Percentiles rank a stretch among this genome's conserved stretches.
phyloP scores from a whole-genome alignment of 208 protist species.

The Polymyxa betae region DNA sequence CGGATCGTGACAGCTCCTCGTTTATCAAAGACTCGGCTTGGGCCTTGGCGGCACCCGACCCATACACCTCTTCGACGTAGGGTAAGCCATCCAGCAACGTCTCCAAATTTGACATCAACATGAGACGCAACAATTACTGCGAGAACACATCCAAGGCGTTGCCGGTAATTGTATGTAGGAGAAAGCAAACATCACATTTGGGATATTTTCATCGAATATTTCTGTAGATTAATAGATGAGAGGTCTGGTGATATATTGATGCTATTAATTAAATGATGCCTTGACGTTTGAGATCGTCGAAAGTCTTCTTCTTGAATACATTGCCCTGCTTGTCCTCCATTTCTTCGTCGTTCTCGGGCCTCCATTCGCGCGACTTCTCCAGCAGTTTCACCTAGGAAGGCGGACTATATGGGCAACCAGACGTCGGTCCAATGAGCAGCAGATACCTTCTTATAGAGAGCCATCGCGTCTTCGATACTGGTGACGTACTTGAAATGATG shows the following conservation, averaged over 20 bases:
- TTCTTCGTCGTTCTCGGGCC: slow-evolving; percentile 79
- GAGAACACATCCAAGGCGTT: too few relatives aligned
- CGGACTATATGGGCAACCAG: neutral
- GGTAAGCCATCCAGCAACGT: neutral
- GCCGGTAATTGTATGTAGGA: too few relatives aligned
- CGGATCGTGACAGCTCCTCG: neutral
- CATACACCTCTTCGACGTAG: neutral
- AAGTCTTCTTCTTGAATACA: slow-evolving; percentile 82
- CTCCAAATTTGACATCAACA: too few relatives aligned
- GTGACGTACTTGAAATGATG: slow-evolving; percentile 85
- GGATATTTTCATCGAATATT: too few relatives aligned
- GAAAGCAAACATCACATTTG: too few relatives aligned
- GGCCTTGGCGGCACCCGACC: neutral
- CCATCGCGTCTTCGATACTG: slow-evolving; percentile 80
- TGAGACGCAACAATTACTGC: too few relatives aligned
- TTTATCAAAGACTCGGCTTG: neutral
- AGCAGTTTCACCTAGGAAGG: slow-evolving; percentile 63
- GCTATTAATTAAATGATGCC: slow-evolving; percentile 70
- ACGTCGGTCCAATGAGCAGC: neutral
- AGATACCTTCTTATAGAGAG: slow-evolving; percentile 63
- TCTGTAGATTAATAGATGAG: too few relatives aligned
- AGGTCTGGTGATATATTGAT: too few relatives aligned
- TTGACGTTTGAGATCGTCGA: slow-evolving; percentile 79
- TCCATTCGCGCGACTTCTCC: slow-evolving; percentile 63
- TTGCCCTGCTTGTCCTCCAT: slow-evolving; percentile 83